Base-by-base conservation (phyloP, 2,329 filamentous ascomycete genomes). In the Magnaporthiopsis incrustans region DNA sequence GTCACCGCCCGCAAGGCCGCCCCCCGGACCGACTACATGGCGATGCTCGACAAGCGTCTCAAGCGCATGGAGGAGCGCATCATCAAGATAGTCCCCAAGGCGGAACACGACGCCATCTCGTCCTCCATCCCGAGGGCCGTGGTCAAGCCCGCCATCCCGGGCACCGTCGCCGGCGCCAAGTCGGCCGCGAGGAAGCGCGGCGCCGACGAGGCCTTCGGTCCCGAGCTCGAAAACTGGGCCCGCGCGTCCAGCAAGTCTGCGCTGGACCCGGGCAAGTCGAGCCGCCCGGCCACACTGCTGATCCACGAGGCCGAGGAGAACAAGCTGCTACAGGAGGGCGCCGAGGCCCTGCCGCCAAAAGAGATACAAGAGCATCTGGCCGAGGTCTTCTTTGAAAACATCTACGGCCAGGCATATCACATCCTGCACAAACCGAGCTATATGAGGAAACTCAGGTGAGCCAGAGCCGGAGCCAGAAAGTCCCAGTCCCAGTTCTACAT, bases 21-120 rank as follows among this genome's bases (percentile, higher is more conserved):
- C 4, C 95, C 95, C 3, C 85, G 95, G 63, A 98, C 95, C 25
- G 95, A 98, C 76, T 98, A 98, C 76, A 98, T 98, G 95, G 92
- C 93, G 57, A 98, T 98, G 92, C 79, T 98, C 70, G 95, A 98
- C 77, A 97, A 97, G 77, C 85, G 95, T 63, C 76, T 98, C 69
- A 97, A 96, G 79, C 84, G 94, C 65, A 98, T 98, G 95, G 95
- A 99, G 76, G 94, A 98, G 71, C 89, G 94, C 64, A 95, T 98
- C 67, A 96, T 98, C 77, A 97, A 97, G 75, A 89, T 94, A 65
- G 89, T 98, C 33, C 94, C 95, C 0, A 96, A 94, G 73, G 85
- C 91, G 57, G 92, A 96, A 67, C 84, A 91, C 67, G 87, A 89
- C 57, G 80, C 85, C 32, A 81, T 76, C 12, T 73, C 89, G 65